Percentiles rank a stretch among this genome's conserved stretches.
phyloP scores from a whole-genome alignment of 192 early-diverging fungal species.

The Gryganskiella cystojenkinii region DNA sequence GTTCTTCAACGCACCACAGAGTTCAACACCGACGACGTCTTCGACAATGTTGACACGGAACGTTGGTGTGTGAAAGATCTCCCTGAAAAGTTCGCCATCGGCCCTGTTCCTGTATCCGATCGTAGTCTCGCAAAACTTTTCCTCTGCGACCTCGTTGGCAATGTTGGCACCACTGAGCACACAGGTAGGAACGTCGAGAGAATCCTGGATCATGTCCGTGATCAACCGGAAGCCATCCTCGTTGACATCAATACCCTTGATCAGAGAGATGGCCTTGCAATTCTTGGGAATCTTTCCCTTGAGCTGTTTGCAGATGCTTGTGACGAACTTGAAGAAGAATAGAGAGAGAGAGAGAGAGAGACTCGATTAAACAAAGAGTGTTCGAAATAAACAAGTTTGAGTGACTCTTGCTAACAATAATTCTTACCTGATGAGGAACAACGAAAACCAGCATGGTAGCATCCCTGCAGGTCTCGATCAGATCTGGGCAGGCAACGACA shows the following conservation, averaged over 20 bases:
- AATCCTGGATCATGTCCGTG: constrained; percentile 63
- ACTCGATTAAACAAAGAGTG: not conserved
- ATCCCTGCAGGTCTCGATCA: constrained; percentile 78
- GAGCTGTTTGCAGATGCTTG: constrained; percentile 83
- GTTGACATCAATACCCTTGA: constrained; percentile 92
- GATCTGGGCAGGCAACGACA: constrained; percentile 86
- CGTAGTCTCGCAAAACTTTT: constrained; percentile 96
- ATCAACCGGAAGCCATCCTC: constrained; percentile 83
- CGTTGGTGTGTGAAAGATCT: constrained; percentile 88
- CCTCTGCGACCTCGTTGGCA: constrained; percentile 93
- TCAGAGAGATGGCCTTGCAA: constrained; percentile 93
- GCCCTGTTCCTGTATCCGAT: constrained; percentile 77
- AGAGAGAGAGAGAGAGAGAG: not conserved
- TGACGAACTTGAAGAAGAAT: constrained; percentile 74
- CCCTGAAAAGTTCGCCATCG: constrained; percentile 83
- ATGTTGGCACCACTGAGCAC: constrained; percentile 98
- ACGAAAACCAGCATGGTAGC: constrained; percentile 96
- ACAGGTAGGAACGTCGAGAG: constrained; percentile 78
- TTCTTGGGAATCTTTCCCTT: constrained; percentile 74
- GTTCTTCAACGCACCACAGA: constrained; percentile 99
- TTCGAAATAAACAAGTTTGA: not conserved
- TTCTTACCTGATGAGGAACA: constrained; percentile 84
- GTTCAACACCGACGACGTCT: constrained; percentile 93
- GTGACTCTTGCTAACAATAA: not conserved
- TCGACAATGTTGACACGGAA: constrained; percentile 88